phyloP scores from a whole-genome alignment of 1,284 basidiomycete genomes.

The Tilletiopsis washingtonensis region DNA sequence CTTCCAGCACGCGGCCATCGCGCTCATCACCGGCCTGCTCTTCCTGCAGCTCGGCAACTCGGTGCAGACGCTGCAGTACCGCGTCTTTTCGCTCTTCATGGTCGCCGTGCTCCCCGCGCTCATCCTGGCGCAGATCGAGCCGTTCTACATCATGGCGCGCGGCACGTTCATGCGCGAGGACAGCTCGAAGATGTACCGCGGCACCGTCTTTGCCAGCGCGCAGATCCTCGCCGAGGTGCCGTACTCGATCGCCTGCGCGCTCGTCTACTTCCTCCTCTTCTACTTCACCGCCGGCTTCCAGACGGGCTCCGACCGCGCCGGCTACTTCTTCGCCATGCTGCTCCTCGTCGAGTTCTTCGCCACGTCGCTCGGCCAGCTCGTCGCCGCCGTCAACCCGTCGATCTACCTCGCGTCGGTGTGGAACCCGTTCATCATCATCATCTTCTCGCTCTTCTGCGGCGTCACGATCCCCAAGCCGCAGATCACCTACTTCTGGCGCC shows the following conservation, averaged over 20 bases:
- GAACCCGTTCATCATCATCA: constrained; percentile 63
- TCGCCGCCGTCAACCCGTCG: constrained; percentile 52
- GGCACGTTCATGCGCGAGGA: constrained; percentile 37
- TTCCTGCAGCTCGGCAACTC: constrained; percentile 70
- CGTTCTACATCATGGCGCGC: constrained; percentile 73
- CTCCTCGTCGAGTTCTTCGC: constrained; percentile 32
- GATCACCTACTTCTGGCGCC: constrained; percentile 27
- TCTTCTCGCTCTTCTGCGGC: constrained; percentile 48
- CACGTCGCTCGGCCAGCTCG: constrained; percentile 23
- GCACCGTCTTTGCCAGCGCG: constrained; percentile 45
- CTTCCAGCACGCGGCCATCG: constrained; percentile 57
- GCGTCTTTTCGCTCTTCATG: constrained; percentile 61
- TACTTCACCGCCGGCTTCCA: constrained; percentile 60
- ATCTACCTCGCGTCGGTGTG: constrained; percentile 66
- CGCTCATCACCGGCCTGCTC: constrained; percentile 70
- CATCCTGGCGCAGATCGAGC: constrained; percentile 72
- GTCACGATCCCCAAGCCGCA: constrained; percentile 60
- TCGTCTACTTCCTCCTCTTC: constrained; percentile 26
- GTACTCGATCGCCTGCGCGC: constrained; percentile 56
- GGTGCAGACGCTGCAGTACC: constrained; percentile 68
- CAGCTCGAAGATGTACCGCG: constrained; percentile 34
- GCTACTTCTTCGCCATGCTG: constrained; percentile 61
- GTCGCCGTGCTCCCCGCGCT: constrained; percentile 63
- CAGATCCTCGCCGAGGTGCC: constrained; percentile 55
- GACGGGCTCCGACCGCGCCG: constrained; percentile 54